Percentiles rank a stretch among this genome's conserved stretches.
These are phyloP conservation scores for Boletellus ananas DNA, from an alignment of 768 basidiomycete genomes.

Conservation along the genomic window DNA sequence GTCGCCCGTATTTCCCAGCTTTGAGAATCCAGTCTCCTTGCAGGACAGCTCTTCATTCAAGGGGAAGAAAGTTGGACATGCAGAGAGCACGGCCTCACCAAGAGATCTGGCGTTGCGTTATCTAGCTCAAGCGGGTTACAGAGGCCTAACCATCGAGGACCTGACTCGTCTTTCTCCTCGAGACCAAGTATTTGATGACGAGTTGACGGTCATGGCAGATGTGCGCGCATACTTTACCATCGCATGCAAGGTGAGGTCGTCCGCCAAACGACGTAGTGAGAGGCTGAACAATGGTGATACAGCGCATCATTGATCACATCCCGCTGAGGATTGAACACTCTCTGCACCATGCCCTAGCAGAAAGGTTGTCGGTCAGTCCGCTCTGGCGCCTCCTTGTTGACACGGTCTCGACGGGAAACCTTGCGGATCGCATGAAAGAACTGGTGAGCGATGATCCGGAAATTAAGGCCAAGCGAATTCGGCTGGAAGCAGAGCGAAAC, in stretches of 20 bases:
- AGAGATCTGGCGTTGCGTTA: constrained; percentile 16
- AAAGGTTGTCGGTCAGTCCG: constrained; percentile 35
- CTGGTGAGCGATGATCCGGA: constrained; percentile 47
- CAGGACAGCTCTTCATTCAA: too few relatives aligned
- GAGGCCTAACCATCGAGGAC: constrained; percentile 17
- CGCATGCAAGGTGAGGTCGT: constrained; percentile 44
- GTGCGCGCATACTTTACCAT: constrained; percentile 56
- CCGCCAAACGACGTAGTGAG: neutral
- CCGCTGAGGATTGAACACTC: constrained; percentile 47
- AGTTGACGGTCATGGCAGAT: constrained; percentile 49
- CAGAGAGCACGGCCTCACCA: neutral
- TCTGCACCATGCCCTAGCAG: constrained; percentile 39
- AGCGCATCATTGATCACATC: constrained; percentile 56
- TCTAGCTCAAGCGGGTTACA: constrained; percentile 32
- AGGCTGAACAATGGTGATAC: neutral
- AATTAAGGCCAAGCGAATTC: constrained; percentile 32
- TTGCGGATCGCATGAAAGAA: constrained; percentile 32
- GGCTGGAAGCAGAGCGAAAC: constrained; percentile 31
- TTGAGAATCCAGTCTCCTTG: too few relatives aligned
- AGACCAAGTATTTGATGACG: constrained; percentile 36
- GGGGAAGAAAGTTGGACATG: too few relatives aligned
- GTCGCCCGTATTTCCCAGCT: too few relatives aligned
- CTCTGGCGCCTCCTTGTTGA: constrained; percentile 30
- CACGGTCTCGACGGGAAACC: constrained; percentile 7
- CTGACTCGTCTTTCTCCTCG: constrained; percentile 24